Percentiles rank a stretch among this genome's conserved stretches.
These are phyloP conservation scores for Aspergillus carlsbadensis DNA, from an alignment of 495 filamentous ascomycete species.

Conservation along the genomic window DNA sequence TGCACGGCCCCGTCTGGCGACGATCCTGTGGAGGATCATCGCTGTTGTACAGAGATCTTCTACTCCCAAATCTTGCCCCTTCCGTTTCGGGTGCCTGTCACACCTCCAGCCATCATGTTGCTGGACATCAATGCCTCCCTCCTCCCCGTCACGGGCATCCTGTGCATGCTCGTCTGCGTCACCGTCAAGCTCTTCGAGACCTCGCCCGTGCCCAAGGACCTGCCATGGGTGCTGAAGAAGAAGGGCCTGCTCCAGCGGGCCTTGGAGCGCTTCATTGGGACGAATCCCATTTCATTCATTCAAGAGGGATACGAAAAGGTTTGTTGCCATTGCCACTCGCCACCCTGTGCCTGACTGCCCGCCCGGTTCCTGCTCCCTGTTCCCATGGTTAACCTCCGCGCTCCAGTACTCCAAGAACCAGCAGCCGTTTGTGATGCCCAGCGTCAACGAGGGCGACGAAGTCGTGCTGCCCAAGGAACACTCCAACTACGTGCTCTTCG, in stretches of 20 bases:
- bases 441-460: conserved; percentile 17
- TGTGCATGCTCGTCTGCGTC: conserved; percentile 4
- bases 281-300: conserved; percentile 15
- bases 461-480: conserved; percentile 12
- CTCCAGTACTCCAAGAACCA: conserved; percentile 10
- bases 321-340: background rate
- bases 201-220: conserved; percentile 11
- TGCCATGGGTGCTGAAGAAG: conserved; percentile 13
- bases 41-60: conserved; percentile 4
- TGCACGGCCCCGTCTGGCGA: conserved; percentile 7
- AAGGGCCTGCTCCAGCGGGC: conserved; percentile 9
- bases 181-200: conserved; percentile 16
- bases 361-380: background rate
- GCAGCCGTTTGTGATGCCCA: conserved; percentile 15
- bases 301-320: conserved; percentile 15
- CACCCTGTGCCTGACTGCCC: background rate
- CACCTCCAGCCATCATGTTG: conserved; percentile 5
- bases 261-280: conserved; percentile 13
- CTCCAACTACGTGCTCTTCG: conserved; percentile 9
- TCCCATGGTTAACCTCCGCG: background rate
- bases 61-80: background rate
- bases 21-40: conserved; percentile 6
- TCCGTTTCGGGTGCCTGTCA: background rate
- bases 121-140: background rate
- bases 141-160: background rate